Percentiles rank a stretch among this genome's conserved stretches.
Evolutionary conservation across 805 yeast genomes (phyloP).

Genomic region (Cyberlindnera euphorbiiphila): DNA sequence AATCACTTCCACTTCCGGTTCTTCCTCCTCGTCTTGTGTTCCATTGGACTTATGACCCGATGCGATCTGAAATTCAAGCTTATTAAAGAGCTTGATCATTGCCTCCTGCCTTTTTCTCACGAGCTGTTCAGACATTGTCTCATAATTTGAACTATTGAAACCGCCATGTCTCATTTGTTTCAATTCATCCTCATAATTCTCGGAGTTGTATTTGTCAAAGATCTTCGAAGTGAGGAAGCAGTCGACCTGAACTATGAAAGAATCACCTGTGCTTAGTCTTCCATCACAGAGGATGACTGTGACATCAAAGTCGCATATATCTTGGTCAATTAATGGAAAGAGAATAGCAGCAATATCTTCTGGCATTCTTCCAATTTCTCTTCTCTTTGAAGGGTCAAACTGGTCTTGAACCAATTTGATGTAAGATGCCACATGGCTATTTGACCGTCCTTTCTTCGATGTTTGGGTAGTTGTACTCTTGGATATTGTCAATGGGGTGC

Average conservation of each 20-base stretch:
- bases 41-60: conserved; percentile 10
- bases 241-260: conserved; percentile 66
- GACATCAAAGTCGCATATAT: conserved; percentile 51
- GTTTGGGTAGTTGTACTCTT: conserved; percentile 32
- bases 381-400: conserved; percentile 24
- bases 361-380: conserved; percentile 76
- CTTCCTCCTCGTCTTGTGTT: conserved; percentile 15
- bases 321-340: conserved; percentile 58
- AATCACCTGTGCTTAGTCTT: conserved; percentile 68
- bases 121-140: no score
- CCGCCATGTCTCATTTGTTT: conserved; percentile 13
- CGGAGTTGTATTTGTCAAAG: conserved; percentile 23
- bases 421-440: conserved; percentile 29
- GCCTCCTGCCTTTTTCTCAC: conserved; percentile 56
- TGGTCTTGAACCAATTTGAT: conserved; percentile 30
- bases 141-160: conserved; percentile 12
- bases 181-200: conserved; percentile 23
- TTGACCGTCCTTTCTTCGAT: conserved; percentile 23
- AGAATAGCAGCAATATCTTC: conserved; percentile 65
- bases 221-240: conserved; percentile 46
- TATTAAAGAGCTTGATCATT: conserved; percentile 50
- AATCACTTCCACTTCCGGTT: conserved; percentile 29
- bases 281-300: conserved; percentile 56
- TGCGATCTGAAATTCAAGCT: conserved; percentile 34
- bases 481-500: conserved; percentile 39